These are phyloP conservation scores for Daedalea quercina DNA, from an alignment of 768 basidiomycete genomes.

Conservation along the genomic window DNA sequence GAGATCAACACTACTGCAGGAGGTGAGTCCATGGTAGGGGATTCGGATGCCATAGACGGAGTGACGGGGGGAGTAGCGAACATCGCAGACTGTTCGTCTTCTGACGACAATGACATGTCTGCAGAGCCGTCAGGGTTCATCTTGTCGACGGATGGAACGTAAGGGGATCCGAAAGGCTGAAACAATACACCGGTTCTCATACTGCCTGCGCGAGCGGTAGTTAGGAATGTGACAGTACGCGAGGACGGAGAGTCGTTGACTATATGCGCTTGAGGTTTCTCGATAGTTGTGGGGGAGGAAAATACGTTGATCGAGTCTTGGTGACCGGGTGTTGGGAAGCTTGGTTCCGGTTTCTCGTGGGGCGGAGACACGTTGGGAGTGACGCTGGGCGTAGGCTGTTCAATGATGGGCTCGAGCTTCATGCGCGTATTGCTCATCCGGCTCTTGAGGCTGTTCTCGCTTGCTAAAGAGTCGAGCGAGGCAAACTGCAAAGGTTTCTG, in stretches of 20 bases:
- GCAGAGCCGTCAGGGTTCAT: not conserved
- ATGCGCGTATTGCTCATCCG: not conserved
- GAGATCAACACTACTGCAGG: not conserved
- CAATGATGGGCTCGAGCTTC: not conserved
- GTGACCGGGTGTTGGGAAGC: not conserved
- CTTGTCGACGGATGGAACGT: not conserved
- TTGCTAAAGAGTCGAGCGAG: not conserved
- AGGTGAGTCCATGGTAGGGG: not conserved
- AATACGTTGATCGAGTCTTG: not conserved
- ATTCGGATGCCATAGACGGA: not conserved
- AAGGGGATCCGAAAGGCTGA: conserved; percentile 10
- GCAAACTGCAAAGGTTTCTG: not conserved
- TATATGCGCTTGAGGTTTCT: not conserved
- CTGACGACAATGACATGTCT: not conserved
- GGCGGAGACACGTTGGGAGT: not conserved
- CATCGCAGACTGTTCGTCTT: not conserved
- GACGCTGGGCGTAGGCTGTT: not conserved
- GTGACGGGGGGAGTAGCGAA: not conserved
- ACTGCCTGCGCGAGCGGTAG: not conserved
- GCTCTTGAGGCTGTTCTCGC: not conserved
- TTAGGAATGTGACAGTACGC: not conserved
- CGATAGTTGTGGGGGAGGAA: not conserved
- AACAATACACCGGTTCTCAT: conserved; percentile 1
- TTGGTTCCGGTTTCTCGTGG: not conserved
- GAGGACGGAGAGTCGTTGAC: not conserved